These are phyloP conservation scores for Themeda triandra DNA, from an alignment of 176 grass and related monocot genomes.

Conservation along the genomic window DNA sequence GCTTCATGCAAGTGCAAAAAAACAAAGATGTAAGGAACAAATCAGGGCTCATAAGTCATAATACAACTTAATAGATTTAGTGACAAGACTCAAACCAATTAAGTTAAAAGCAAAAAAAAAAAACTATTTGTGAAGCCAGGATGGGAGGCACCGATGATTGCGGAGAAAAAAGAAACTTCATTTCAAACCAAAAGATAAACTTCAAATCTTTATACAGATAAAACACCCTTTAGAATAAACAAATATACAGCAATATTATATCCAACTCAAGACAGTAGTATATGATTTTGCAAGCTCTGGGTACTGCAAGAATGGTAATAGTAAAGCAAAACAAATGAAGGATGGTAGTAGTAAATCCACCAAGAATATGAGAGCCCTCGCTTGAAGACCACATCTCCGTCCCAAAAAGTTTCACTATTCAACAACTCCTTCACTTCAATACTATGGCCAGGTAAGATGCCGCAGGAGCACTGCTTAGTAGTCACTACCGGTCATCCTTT, in stretches of 20 bases:
- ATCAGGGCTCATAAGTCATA: neutral
- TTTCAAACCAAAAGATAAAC: neutral
- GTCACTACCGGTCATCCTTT: conserved; percentile 1
- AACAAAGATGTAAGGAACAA: neutral
- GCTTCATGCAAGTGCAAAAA: neutral
- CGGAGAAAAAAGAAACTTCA: neutral
- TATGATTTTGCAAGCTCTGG: conserved; percentile 5
- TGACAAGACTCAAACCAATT: neutral
- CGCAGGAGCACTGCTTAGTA: neutral
- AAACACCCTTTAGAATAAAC: neutral
- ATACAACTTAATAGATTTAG: neutral
- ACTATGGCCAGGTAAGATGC: neutral
- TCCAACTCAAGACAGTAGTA: neutral
- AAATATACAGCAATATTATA: neutral
- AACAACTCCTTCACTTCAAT: neutral
- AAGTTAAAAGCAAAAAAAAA: neutral
- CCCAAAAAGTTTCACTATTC: conserved; percentile 9
- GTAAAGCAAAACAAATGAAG: conserved; percentile 9
- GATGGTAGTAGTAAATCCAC: neutral
- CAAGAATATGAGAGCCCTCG: neutral
- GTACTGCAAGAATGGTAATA: neutral
- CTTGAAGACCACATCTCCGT: conserved; percentile 14
- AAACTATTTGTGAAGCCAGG: neutral
- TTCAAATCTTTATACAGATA: neutral
- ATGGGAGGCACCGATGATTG: neutral